A percentile compares a stretch with the other conserved stretches of the same genome.
Conservation (phyloP, 2,329 filamentous ascomycete species). For the Gnomoniopsis sp. region DNA sequence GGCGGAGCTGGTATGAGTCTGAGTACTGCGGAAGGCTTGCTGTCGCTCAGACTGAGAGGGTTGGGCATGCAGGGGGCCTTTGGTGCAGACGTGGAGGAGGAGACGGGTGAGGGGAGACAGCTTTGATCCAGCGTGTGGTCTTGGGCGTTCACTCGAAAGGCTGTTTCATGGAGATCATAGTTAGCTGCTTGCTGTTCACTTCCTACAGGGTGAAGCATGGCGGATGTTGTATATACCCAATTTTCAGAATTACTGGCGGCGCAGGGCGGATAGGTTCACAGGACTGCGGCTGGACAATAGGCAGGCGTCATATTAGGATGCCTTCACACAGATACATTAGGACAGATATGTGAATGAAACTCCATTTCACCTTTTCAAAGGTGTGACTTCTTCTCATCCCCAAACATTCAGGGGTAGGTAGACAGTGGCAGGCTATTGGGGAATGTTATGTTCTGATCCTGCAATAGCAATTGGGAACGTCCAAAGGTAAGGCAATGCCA, state of each 20-base stretch:
- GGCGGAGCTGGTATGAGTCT: constrained; percentile 14
- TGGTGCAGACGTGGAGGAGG: not conserved
- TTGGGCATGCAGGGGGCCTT: constrained; percentile 45
- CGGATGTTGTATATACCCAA: not conserved
- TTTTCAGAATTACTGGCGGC: not conserved
- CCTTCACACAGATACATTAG: not conserved
- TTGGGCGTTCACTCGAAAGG: not conserved
- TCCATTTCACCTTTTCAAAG: too few species aligned
- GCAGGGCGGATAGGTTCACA: not conserved
- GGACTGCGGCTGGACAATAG: not conserved
- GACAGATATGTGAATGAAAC: too few species aligned
- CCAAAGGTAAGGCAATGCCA: too few species aligned
- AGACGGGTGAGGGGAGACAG: not conserved
- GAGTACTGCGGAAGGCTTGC: constrained; percentile 58
- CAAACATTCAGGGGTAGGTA: too few species aligned
- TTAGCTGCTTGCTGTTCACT: too few species aligned
- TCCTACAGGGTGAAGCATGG: not conserved
- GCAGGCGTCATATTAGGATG: not conserved
- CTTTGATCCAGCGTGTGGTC: too few species aligned
- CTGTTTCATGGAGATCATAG: not conserved
- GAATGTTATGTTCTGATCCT: too few species aligned
- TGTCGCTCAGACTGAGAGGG: constrained; percentile 66
- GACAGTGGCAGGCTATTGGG: too few species aligned
- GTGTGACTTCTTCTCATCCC: too few species aligned
- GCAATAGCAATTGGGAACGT: too few species aligned